These are phyloP conservation scores for Euphorbia pulcherrima DNA, from an alignment of 345 rosid species.

Conservation along the genomic window DNA sequence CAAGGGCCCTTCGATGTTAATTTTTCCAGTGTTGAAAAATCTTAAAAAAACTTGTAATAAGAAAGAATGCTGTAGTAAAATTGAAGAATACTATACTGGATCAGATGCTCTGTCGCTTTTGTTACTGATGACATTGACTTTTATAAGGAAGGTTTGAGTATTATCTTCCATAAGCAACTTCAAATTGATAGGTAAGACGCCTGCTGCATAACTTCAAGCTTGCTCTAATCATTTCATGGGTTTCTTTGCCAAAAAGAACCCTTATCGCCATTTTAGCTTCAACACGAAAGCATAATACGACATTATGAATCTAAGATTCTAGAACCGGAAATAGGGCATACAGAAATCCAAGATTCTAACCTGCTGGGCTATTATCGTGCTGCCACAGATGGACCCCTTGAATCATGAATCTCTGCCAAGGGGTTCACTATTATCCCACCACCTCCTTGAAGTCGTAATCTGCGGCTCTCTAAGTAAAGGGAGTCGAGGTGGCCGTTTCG, in stretches of 20 bases:
- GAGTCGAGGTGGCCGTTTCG: slow-evolving; percentile 36
- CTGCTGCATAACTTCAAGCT: neutral
- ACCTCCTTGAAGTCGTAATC: slow-evolving; percentile 45
- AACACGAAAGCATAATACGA: neutral
- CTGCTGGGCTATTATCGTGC: slow-evolving; percentile 27
- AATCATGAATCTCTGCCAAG: slow-evolving; percentile 63
- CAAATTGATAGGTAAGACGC: neutral
- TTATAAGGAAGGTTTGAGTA: neutral
- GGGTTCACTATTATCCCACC: slow-evolving; percentile 76
- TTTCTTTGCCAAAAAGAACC: neutral
- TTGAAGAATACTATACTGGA: neutral
- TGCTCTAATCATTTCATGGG: neutral
- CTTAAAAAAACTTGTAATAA: neutral
- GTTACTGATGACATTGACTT: neutral
- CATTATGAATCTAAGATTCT: neutral
- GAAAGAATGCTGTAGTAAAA: neutral
- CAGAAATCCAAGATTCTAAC: slow-evolving; percentile 12
- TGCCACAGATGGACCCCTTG: slow-evolving; percentile 28
- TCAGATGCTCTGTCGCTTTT: neutral
- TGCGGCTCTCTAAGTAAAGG: slow-evolving; percentile 35
- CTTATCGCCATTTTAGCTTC: neutral
- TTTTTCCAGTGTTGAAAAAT: neutral
- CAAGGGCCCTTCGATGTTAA: neutral
- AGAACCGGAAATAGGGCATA: neutral
- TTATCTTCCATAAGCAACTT: neutral